Base-by-base conservation (phyloP, 2,329 filamentous ascomycete genomes). In the Neurospora sp. region DNA sequence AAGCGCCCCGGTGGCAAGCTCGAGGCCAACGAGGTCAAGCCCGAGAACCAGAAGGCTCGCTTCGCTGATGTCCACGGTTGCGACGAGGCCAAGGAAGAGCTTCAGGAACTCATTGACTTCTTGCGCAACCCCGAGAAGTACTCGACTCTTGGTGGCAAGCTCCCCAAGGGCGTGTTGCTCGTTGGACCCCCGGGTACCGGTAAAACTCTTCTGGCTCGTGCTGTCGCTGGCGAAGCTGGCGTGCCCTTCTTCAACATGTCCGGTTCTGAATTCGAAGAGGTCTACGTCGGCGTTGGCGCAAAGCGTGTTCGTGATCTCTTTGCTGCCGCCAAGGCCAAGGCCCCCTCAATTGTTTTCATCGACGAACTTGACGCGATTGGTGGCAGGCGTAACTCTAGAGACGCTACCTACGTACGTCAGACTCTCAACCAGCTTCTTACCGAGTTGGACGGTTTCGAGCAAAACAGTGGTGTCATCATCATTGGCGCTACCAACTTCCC, bases 171-270 rank as follows among this genome's bases (percentile, higher is more conserved):
- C 84, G 93, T 99, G 71, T 86, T 99, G 68, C 87, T 99, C 33
- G 93, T 97, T 77, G 96, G 96, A 0, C 96, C 96, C 78, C 96
- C 96, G 68, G 96, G 96, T 83, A 99, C 96, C 72, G 96, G 96
- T 82, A 99, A 99, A 83, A 99, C 96, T 13, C 87, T 99, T 52
- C 87, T 99, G 72, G 96, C 96, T 73, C 91, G 96, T 77, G 96
- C 96, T 69, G 96, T 99, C 72, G 96, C 96, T 67, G 96, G 96
- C 68, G 96, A 99, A 83, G 94, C 96, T 69, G 96, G 95, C 70
- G 96, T 99, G 19, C 96, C 96, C 1, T 99, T 99, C 86, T 99
- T 98, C 86, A 99, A 97, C 86, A 98, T 99, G 95, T 99, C 96
- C 77, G 96, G 96, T 68, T 97, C 93, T 71, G 96, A 99, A 80